A percentile compares a stretch with the other conserved stretches of the same genome.
These are phyloP conservation scores for Setaria viridis DNA, from an alignment of 202 grass and related monocot genomes.

Conservation along the genomic window DNA sequence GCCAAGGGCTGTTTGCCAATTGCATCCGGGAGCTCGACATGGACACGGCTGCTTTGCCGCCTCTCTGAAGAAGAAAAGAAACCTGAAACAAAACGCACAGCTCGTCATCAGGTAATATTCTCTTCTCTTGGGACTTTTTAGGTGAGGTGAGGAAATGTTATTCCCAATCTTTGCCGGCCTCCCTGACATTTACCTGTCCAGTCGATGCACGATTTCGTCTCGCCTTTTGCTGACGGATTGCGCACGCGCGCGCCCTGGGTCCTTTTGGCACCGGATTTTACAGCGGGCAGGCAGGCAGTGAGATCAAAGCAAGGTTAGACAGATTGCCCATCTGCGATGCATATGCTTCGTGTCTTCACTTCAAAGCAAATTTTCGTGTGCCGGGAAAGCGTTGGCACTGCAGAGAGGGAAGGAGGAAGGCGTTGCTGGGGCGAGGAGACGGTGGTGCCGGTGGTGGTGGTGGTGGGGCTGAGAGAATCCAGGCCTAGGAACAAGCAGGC, in stretches of 20 bases:
- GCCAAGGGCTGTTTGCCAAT: conserved; percentile 74
- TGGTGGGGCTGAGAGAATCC: conserved; percentile 55
- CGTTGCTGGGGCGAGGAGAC: neutral
- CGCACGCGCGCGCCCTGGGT: neutral
- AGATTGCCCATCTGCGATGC: neutral
- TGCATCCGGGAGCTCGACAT: conserved; percentile 27
- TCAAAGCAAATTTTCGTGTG: conserved; percentile 49
- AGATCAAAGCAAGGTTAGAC: neutral
- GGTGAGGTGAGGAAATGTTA: neutral
- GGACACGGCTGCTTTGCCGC: neutral
- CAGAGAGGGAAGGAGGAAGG: neutral
- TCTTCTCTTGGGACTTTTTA: neutral
- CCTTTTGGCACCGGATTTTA: neutral
- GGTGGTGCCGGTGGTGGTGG: conserved; percentile 2
- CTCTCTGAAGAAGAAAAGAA: neutral
- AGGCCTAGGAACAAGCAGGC: conserved; percentile 34
- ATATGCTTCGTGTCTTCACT: conserved; percentile 31
- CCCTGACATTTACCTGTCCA: neutral
- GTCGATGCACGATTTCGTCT: neutral
- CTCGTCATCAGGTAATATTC: conserved; percentile 23
- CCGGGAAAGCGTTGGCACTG: conserved; percentile 6
- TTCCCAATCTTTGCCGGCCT: neutral
- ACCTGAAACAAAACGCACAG: neutral
- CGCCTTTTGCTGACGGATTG: neutral
- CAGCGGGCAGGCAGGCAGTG: neutral